Conservation (phyloP, 2,329 filamentous ascomycete species). For the Paramyrothecium roridum region DNA sequence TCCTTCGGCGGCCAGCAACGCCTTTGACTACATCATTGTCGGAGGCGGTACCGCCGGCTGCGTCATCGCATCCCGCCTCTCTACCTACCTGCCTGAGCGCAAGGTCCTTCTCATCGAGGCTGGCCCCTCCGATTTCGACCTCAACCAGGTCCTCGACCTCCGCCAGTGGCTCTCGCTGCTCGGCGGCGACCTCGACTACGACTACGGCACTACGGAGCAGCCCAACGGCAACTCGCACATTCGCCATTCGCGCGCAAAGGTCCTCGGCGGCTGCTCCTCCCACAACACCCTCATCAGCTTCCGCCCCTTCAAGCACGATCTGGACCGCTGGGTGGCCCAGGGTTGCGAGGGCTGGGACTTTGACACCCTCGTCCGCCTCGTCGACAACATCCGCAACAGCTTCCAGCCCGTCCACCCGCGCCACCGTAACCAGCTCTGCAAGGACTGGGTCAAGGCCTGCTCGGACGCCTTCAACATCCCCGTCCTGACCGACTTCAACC, state of each 20-base stretch:
- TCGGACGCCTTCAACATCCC: constrained; percentile 77
- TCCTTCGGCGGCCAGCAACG: constrained; percentile 58
- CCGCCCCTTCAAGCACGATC: constrained; percentile 85
- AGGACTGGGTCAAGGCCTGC: constrained; percentile 85
- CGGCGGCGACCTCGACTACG: constrained; percentile 85
- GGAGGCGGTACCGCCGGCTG: constrained; percentile 85
- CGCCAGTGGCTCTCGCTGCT: constrained; percentile 84
- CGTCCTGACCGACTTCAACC: constrained; percentile 81
- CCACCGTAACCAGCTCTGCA: constrained; percentile 86
- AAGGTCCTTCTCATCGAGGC: constrained; percentile 82
- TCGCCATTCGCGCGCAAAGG: constrained; percentile 87
- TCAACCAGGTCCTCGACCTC: constrained; percentile 80
- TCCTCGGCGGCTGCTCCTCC: constrained; percentile 86
- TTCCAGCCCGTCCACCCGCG: constrained; percentile 82
- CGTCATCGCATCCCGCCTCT: constrained; percentile 75
- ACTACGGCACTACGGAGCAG: constrained; percentile 86
- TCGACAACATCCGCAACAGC: constrained; percentile 86
- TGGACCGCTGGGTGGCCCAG: constrained; percentile 76
- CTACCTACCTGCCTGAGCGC: constrained; percentile 80
- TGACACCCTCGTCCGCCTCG: constrained; percentile 74
- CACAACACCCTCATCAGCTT: constrained; percentile 95
- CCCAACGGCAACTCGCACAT: constrained; percentile 90
- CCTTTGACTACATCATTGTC: constrained; percentile 82
- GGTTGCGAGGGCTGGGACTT: constrained; percentile 87
- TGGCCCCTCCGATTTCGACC: constrained; percentile 84